A percentile compares a stretch with the other conserved stretches of the same genome.
These are phyloP conservation scores for Ceratocystis destructans DNA, from an alignment of 2,329 filamentous ascomycete species.

Conservation along the genomic window DNA sequence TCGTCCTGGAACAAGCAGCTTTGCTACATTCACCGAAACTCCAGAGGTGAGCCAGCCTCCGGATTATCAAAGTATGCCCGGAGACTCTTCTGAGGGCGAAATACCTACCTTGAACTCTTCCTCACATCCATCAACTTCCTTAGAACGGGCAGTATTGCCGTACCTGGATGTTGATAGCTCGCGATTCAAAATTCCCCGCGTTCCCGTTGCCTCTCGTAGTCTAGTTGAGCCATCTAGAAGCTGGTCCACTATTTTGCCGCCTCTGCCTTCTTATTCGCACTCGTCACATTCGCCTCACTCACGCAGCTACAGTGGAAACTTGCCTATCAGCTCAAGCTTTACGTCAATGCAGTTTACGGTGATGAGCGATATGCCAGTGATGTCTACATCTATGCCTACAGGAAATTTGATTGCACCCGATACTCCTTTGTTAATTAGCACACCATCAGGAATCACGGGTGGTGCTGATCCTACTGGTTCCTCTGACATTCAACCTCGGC, in stretches of 20 bases:
- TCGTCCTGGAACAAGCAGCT: conserved; percentile 1
- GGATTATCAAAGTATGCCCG: background rate
- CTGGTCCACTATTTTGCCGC: conserved; percentile 10
- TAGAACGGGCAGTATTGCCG: background rate
- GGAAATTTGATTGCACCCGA: background rate
- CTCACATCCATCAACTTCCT: background rate
- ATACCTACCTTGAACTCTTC: background rate
- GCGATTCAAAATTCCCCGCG: conserved; percentile 2
- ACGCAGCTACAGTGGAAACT: conserved; percentile 10
- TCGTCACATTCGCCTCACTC: background rate
- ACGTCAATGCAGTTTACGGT: conserved; percentile 10
- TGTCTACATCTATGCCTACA: background rate
- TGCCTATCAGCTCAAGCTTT: background rate
- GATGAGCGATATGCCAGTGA: background rate
- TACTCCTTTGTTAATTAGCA: conserved; percentile 40
- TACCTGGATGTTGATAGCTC: conserved; percentile 2
- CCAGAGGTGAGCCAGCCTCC: background rate
- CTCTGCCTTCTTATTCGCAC: background rate
- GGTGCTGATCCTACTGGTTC: background rate
- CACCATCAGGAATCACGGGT: conserved; percentile 41
- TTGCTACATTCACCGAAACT: background rate
- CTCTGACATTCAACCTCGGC: conserved; percentile 26
- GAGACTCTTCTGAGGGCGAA: background rate
- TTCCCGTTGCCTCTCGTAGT: conserved; percentile 10
- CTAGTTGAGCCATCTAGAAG: conserved; percentile 8